A percentile compares a stretch with the other conserved stretches of the same genome.
These are phyloP conservation scores for Xylaria telfairii DNA, from an alignment of 495 filamentous ascomycete species.

Conservation along the genomic window DNA sequence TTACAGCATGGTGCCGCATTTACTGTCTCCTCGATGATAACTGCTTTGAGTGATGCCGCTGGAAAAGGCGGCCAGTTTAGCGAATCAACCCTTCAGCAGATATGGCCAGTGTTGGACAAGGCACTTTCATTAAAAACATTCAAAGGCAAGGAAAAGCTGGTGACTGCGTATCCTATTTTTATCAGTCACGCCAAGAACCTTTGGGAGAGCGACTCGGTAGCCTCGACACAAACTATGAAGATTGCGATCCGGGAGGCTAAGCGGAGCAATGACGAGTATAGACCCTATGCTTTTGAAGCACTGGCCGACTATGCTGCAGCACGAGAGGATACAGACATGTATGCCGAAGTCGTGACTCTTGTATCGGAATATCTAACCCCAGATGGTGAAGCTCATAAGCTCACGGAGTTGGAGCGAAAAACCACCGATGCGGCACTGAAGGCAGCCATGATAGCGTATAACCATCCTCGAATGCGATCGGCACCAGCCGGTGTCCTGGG, in stretches of 20 bases:
- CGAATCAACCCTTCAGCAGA: constrained; percentile 58
- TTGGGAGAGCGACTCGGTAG: constrained; percentile 59
- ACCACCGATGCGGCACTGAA: constrained; percentile 50
- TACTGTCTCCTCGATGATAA: constrained; percentile 75
- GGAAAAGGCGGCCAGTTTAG: constrained; percentile 58
- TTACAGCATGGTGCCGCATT: constrained; percentile 88
- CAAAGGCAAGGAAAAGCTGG: constrained; percentile 87
- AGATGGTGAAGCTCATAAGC: constrained; percentile 37
- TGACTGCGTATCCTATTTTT: constrained; percentile 84
- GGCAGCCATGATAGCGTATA: constrained; percentile 49
- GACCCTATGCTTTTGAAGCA: constrained; percentile 73
- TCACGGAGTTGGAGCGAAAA: constrained; percentile 43
- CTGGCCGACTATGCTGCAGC: constrained; percentile 73
- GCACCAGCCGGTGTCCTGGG: constrained; percentile 40
- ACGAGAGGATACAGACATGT: constrained; percentile 70
- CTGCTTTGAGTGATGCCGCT: constrained; percentile 56
- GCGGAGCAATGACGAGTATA: constrained; percentile 82
- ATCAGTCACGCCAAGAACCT: constrained; percentile 63
- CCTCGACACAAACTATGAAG: constrained; percentile 54
- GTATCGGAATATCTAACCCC: constrained; percentile 61
- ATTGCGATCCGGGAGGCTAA: constrained; percentile 88
- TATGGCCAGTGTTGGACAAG: constrained; percentile 85
- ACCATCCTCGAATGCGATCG: constrained; percentile 42
- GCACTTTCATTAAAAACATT: constrained; percentile 87
- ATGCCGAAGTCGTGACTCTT: constrained; percentile 68